Evolutionary conservation across 2,329 filamentous ascomycete species (phyloP).

Genomic region (Mycosphaerella sp.): DNA sequence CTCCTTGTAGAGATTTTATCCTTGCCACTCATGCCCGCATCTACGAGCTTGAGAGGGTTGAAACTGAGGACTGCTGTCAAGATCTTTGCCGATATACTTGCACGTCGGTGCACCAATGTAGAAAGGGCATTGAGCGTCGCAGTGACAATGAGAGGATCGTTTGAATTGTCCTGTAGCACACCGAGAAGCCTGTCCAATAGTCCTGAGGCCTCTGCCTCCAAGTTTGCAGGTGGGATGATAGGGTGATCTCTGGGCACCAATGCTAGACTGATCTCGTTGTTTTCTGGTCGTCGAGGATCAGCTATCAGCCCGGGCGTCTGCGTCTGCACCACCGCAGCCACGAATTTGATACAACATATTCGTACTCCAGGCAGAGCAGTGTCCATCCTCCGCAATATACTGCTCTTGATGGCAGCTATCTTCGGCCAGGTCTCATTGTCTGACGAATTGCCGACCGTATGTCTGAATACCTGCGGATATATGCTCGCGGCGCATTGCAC

Average conservation of each 20-base stretch:
- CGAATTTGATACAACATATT: conserved; percentile 96
- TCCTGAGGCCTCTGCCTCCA: conserved; percentile 90
- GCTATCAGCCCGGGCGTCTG: conserved; percentile 78
- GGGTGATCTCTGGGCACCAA: conserved; percentile 79
- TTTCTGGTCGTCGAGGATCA: conserved; percentile 74
- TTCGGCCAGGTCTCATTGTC: conserved; percentile 78
- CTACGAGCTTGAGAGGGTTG: conserved; percentile 76
- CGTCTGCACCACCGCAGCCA: conserved; percentile 83
- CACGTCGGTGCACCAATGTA: conserved; percentile 72
- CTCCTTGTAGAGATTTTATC: conserved; percentile 79
- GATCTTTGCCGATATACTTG: conserved; percentile 76
- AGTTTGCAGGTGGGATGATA: conserved; percentile 66
- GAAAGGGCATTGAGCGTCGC: conserved; percentile 85
- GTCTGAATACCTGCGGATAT: conserved; percentile 84
- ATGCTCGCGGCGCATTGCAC: conserved; percentile 87
- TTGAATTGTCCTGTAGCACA: conserved; percentile 74
- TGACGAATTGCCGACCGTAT: conserved; percentile 83
- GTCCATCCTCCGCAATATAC: conserved; percentile 85
- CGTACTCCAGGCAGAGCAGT: conserved; percentile 66
- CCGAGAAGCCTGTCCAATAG: conserved; percentile 81
- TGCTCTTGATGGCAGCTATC: conserved; percentile 81
- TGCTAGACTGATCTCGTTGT: conserved; percentile 77
- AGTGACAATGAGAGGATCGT: conserved; percentile 82
- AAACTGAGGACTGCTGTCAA: conserved; percentile 80
- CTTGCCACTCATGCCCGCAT: conserved; percentile 46